Percentiles rank a stretch among this genome's conserved stretches.
Conservation (phyloP, 257 asterid species). For the Solanum neorickii region DNA sequence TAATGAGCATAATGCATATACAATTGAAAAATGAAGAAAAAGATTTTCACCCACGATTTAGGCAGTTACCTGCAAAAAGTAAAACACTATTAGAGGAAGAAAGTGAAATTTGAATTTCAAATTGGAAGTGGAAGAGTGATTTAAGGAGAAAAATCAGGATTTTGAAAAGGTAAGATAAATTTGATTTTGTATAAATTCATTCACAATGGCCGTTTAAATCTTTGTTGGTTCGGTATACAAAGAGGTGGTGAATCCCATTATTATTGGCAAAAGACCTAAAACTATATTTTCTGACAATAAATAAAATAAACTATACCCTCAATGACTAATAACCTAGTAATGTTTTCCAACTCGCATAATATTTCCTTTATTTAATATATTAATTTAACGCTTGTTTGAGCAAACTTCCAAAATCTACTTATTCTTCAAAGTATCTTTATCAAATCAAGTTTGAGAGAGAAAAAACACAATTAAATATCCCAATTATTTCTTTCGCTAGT, state of each 20-base stretch:
- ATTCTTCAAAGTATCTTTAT: not conserved
- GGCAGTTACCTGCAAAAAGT: not conserved
- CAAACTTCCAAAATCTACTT: not conserved
- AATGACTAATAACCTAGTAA: not conserved
- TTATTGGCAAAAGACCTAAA: not conserved
- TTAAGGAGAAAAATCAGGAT: not conserved
- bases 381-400: not conserved
- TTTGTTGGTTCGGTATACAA: not conserved
- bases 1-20: not conserved
- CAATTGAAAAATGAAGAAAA: not conserved
- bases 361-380: not conserved
- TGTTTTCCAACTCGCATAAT: not conserved
- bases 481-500: not conserved
- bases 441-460: not conserved
- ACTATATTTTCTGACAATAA: not conserved
- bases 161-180: not conserved
- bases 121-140: not conserved
- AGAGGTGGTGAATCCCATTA: not conserved
- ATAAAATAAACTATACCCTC: not conserved
- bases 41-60: not conserved
- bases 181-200: not conserved
- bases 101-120: not conserved
- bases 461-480: not conserved
- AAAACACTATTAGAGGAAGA: not conserved
- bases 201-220: not conserved